These are phyloP conservation scores for Candida mesenterica DNA, from an alignment of 1,139 yeast species.

Conservation along the genomic window DNA sequence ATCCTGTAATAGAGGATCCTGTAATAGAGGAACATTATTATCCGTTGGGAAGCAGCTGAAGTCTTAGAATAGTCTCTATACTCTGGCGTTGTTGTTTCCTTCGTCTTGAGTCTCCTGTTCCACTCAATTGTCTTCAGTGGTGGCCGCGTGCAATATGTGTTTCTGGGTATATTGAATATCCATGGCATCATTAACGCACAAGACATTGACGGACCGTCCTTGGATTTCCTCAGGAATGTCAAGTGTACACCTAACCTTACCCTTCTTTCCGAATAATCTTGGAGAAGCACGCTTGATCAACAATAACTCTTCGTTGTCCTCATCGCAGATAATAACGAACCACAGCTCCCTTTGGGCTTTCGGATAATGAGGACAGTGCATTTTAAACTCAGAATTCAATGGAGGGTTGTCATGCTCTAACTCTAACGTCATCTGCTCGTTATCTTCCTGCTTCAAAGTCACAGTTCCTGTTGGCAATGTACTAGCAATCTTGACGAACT, in stretches of 20 bases:
- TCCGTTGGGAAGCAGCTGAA: too few relatives aligned
- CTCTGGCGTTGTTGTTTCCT: too few relatives aligned
- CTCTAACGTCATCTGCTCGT: conserved; percentile 39
- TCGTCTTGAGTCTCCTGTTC: too few relatives aligned
- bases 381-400: conserved; percentile 56
- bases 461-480: conserved; percentile 50
- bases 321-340: conserved; percentile 69
- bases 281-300: conserved; percentile 72
- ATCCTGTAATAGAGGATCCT: too few relatives aligned
- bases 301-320: conserved; percentile 45
- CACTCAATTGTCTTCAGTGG: neutral
- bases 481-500: conserved; percentile 44
- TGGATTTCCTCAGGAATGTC: conserved; percentile 49
- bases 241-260: conserved; percentile 43
- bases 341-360: conserved; percentile 92
- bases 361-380: conserved; percentile 80
- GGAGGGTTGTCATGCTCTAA: conserved; percentile 57
- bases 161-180: conserved; percentile 41
- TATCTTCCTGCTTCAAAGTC: conserved; percentile 29
- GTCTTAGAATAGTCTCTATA: too few relatives aligned
- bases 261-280: conserved; percentile 40
- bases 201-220: conserved; percentile 45
- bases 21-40: too few relatives aligned
- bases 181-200: conserved; percentile 66
- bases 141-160: neutral